Evolutionary conservation across 2,329 filamentous ascomycete species (phyloP).

Genomic region (Penicillium brevicompactum): DNA sequence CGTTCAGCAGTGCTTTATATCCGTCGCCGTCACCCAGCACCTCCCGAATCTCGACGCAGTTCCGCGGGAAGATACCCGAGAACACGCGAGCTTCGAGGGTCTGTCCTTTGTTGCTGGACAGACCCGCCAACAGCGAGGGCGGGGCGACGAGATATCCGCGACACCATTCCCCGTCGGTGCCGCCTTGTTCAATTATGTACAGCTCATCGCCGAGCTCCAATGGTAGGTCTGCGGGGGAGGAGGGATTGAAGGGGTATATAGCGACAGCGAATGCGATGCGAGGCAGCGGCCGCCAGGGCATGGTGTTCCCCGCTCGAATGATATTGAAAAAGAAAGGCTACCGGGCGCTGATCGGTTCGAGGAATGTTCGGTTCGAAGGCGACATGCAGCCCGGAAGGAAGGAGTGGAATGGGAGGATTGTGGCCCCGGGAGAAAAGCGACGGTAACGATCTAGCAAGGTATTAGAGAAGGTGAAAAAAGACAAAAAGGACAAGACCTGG

Average conservation of each 20-base stretch:
- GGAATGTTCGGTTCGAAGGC: slow-evolving; percentile 30
- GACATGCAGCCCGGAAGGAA: slow-evolving; percentile 27
- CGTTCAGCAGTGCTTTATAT: slow-evolving; percentile 35
- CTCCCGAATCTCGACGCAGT: slow-evolving; percentile 92
- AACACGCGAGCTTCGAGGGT: slow-evolving; percentile 95
- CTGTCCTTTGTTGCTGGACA: slow-evolving; percentile 89
- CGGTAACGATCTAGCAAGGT: slow-evolving; percentile 19
- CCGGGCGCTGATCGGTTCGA: slow-evolving; percentile 14
- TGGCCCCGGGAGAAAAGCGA: slow-evolving; percentile 20
- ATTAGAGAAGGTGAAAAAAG: slow-evolving; percentile 11
- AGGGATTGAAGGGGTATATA: slow-evolving; percentile 88
- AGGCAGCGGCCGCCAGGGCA: slow-evolving; percentile 97
- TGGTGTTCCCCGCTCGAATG: slow-evolving; percentile 45
- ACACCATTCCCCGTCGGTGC: slow-evolving; percentile 82
- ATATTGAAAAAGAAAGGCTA: slow-evolving; percentile 18
- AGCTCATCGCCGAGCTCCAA: slow-evolving; percentile 97
- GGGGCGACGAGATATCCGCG: slow-evolving; percentile 94
- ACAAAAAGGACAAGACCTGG: slow-evolving; percentile 2
- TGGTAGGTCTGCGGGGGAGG: slow-evolving; percentile 84
- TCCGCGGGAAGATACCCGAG: slow-evolving; percentile 95
- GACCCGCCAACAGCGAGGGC: slow-evolving; percentile 84
- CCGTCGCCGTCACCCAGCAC: slow-evolving; percentile 74
- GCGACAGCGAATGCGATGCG: slow-evolving; percentile 98
- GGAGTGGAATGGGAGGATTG: slow-evolving; percentile 25
- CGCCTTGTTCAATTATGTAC: slow-evolving; percentile 97